Evolutionary conservation across 106 monocot genomes (phyloP), one percentile per base, ranked within the genome.

Genomic region (Narthecium ossifragum): DNA sequence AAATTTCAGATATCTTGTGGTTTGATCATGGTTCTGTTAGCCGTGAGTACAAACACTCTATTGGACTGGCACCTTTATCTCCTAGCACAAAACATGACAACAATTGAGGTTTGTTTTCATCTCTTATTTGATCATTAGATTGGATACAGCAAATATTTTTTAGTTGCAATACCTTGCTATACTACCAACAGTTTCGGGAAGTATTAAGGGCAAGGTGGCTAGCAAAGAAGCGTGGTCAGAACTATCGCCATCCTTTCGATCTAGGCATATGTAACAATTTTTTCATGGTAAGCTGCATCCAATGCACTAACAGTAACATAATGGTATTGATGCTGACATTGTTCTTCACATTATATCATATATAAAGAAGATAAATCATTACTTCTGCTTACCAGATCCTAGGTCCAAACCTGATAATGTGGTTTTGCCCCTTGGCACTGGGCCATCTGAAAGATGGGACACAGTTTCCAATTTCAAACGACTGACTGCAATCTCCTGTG

Each of bases 51-150:
- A 23, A 68, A 67, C 64, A 74, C 68, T 71, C 52, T 87, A 4
- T 67, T 87, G 47, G 70, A 57, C 58, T 87, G 86, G 86, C 82
- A 87, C 60, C 68, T 87, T 36, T 82, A 82, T 63, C 82, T 87
- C 43, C 58, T 78, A 31, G 40, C 71, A 34, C 71, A 69, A 31
- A 87, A 87, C 70, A 63, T 78, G 65, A 82, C 82, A 32, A 87
- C 86, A 20, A 87, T 87, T 69, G 86, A 87, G 82, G 86, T 78
- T 5, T 51, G 52, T 52, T 29, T 21, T 24, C 61, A 6, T 51
- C 55, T 39, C n/a, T 18, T 6, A 5, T 20, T 12, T 20, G 54
- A 36, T 46, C 9, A 48, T 53, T n/a, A 56, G 62, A 31, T 13
- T 31, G 0, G 40, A 23, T 0, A 30, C 26, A 5, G n/a, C 30